Evolutionary conservation across 2,329 filamentous ascomycete species (phyloP), one percentile per base, ranked within the genome.

Genomic region (Sporothrix variecibatus): DNA sequence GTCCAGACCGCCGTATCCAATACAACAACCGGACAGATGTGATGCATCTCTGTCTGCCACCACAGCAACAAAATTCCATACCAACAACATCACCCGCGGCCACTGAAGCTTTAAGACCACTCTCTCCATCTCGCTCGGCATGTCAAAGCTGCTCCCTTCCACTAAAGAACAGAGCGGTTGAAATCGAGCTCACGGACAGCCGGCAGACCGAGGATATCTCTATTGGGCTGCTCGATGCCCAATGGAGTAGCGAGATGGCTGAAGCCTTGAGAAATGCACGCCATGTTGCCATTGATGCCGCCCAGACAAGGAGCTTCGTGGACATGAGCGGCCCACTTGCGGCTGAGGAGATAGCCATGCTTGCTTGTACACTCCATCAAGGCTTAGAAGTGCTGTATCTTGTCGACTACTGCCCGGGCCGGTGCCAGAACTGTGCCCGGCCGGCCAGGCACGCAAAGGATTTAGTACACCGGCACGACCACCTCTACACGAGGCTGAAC

Each of bases 341-440:
- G 11, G 74, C 76, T 9, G 79, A 81, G 12, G 81, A 82, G 73
- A 76, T 78, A 28, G 76, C 78, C 1, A 80, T 78, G 56, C 73
- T 82, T 23, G 79, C 79, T 4, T 81, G 77, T 12, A 80, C 78
- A 64, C 71, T 82, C 26, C 79, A 81, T 23, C 76, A 77, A 23
- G 76, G 74, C 0, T 72, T 81, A 17, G 79, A 80, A 51, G 79
- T 81, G 74, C 60, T 82, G 64, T 82, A 81, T 40, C 74, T 82
- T 7, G 80, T 82, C 40, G 80, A 81, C 67, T 73, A 79, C 23
- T 79, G 78, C 43, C 71, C 76, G 1, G 72, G 72, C 49, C 49
- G 68, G 17, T 72, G 72, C 34, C 53, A 31, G 20, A 20, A 15
- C 26, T 71, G 58, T 28, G 26, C 31, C 20, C 62, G 60, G 38